These are phyloP conservation scores for Alternaria burnsii DNA, from an alignment of 2,329 filamentous ascomycete species.

Conservation along the genomic window DNA sequence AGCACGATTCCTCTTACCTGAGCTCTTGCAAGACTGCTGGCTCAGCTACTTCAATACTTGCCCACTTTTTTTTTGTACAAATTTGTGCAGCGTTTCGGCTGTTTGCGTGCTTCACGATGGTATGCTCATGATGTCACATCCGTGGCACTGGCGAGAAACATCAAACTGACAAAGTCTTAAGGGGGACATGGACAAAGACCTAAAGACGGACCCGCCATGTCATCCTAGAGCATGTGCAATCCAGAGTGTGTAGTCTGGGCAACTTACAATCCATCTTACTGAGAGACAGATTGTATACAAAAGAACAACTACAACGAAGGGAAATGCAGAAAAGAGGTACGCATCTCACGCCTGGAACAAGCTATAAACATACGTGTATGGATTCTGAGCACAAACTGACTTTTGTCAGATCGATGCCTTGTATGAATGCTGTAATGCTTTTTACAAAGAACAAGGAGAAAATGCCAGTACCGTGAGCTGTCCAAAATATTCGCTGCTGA, in stretches of 20 bases:
- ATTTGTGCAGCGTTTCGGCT: background rate
- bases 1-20: slow-evolving; percentile 10
- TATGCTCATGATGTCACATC: slow-evolving; percentile 40
- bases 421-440: slow-evolving; percentile 91
- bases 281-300: slow-evolving; percentile 74
- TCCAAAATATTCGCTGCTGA: slow-evolving; percentile 80
- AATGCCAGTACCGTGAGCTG: slow-evolving; percentile 81
- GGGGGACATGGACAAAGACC: slow-evolving; percentile 71
- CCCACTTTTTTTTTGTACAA: background rate
- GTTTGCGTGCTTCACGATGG: slow-evolving; percentile 36
- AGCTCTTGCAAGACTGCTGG: background rate
- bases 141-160: slow-evolving; percentile 2
- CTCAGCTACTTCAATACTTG: background rate
- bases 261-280: slow-evolving; percentile 10
- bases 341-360: background rate
- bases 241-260: slow-evolving; percentile 68
- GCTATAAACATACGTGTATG: background rate
- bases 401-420: slow-evolving; percentile 76
- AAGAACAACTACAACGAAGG: slow-evolving; percentile 87
- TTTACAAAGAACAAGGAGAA: slow-evolving; percentile 83
- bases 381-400: slow-evolving; percentile 10
- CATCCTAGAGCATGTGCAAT: slow-evolving; percentile 91
- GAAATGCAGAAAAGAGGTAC: slow-evolving; percentile 72
- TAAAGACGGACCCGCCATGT: slow-evolving; percentile 79
- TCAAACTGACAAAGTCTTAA: slow-evolving; percentile 19